Base-by-base conservation (phyloP, 768 basidiomycete genomes). In the Psilocybe subaeruginosa region DNA sequence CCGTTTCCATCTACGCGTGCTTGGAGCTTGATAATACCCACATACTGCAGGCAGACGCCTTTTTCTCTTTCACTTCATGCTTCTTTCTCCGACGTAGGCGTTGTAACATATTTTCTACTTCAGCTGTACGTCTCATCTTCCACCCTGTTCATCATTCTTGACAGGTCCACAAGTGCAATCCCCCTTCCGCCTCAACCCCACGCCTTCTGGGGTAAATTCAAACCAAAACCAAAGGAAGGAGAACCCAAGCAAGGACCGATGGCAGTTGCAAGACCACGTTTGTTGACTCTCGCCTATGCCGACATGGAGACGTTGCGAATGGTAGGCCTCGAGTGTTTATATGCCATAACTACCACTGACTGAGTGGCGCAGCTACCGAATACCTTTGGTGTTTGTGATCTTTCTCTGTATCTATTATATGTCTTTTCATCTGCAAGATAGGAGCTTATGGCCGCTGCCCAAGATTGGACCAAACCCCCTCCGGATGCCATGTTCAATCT, bases 231-330 rank as follows among this genome's bases (percentile, higher is more conserved):
- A 73, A 90, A 90, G 77, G 88, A 91, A 59, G 75, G 74, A 66
- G 86, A 89, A n/a, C 58, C 64, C 19, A 70, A 72, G 50, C 69
- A 68, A 75, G 82, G 64, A 80, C 83, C 66, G 78, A 63, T 63
- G 62, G 62, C 57, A 14, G 58, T 63, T 66, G 80, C 88, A 27
- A 78, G 91, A 57, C 89, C 90, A 66, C 85, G 90, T 62, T 84
- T 92, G 65, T 81, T 95, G 66, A 95, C 93, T 60, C 85, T 95
- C 60, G 87, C 85, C 8, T 92, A 88, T 72, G 90, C 81, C 57
- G 93, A 94, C 41, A 91, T 93, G 88, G 93, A 95, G 76, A 94
- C 93, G 7, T 82, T 95, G 60, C 82, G 88, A 64, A 85, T 90
- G 80, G 90, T 88, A 58, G 56, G 79, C 71, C 56, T 30, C 16